Conservation (phyloP, 306 rosid species). For the Trifolium pratense region DNA sequence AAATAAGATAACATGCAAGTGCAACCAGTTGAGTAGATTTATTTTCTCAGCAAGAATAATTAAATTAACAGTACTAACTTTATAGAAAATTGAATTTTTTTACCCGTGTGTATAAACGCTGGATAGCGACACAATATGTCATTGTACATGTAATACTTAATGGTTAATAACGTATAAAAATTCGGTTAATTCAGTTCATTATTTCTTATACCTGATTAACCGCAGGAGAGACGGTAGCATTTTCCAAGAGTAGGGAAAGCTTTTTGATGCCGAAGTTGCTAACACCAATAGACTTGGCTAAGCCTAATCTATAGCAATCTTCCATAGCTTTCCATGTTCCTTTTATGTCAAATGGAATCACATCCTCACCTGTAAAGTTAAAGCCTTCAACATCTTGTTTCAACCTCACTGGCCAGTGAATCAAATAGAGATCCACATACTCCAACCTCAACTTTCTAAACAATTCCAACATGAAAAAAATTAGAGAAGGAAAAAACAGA, state of each 20-base stretch:
- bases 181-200: not conserved
- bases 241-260: slow-evolving; percentile 38
- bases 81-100: too few relatives aligned
- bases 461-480: not conserved
- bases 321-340: slow-evolving; percentile 33
- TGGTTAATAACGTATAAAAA: not conserved
- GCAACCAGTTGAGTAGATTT: not conserved
- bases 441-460: slow-evolving; percentile 39
- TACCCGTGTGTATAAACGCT: not conserved
- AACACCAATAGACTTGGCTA: slow-evolving; percentile 54
- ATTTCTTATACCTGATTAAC: slow-evolving; percentile 45
- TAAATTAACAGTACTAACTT: not conserved
- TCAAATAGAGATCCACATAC: slow-evolving; percentile 11
- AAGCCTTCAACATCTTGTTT: not conserved
- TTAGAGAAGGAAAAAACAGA: not conserved
- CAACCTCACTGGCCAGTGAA: slow-evolving; percentile 9
- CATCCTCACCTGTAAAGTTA: slow-evolving; percentile 15
- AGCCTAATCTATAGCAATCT: slow-evolving; percentile 43
- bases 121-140: not conserved
- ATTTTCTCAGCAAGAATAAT: not conserved
- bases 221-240: slow-evolving; percentile 46
- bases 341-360: slow-evolving; percentile 9
- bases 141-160: not conserved
- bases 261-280: slow-evolving; percentile 50
- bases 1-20: not conserved